Percentiles rank a stretch among this genome's conserved stretches.
These are phyloP conservation scores for Rhinocladiella similis DNA, from an alignment of 2,329 filamentous ascomycete species.

Conservation along the genomic window DNA sequence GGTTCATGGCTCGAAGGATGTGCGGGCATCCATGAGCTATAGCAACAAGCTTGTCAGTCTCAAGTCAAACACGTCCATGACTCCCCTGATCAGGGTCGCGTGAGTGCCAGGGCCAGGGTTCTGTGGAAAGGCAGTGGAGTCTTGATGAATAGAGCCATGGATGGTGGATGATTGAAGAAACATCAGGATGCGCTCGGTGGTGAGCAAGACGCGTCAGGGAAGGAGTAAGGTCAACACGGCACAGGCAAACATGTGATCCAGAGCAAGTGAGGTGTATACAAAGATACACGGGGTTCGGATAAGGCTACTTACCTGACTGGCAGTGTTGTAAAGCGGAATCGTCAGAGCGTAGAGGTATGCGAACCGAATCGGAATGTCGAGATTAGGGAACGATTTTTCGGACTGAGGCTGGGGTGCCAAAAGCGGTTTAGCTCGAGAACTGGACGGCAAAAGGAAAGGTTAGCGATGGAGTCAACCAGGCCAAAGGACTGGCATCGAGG, in stretches of 20 bases:
- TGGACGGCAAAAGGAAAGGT: slow-evolving; percentile 18
- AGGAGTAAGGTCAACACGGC: slow-evolving; percentile 2
- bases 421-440: slow-evolving; percentile 26
- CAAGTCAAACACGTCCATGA: slow-evolving; percentile 9
- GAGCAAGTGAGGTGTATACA: slow-evolving; percentile 11
- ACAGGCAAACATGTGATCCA: slow-evolving; percentile 4
- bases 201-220: slow-evolving; percentile 19
- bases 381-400: slow-evolving; percentile 23
- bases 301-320: slow-evolving; percentile 31
- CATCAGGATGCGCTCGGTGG: slow-evolving; percentile 4
- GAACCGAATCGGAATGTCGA: slow-evolving; percentile 29
- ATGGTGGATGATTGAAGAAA: slow-evolving; percentile 10
- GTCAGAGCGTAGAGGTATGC: slow-evolving; percentile 31
- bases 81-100: slow-evolving; percentile 10
- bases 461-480: slow-evolving; percentile 20
- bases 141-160: slow-evolving; percentile 8
- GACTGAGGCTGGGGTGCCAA: slow-evolving; percentile 19
- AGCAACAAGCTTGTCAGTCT: slow-evolving; percentile 34
- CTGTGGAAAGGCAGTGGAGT: neutral
- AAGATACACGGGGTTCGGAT: slow-evolving; percentile 17
- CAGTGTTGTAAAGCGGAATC: slow-evolving; percentile 27
- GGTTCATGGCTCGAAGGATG: slow-evolving; percentile 52
- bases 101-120: neutral
- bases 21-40: slow-evolving; percentile 47
- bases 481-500: slow-evolving; percentile 18